Evolutionary conservation across 2,329 filamentous ascomycete genomes (phyloP).

Genomic region (Onygena corvina): DNA sequence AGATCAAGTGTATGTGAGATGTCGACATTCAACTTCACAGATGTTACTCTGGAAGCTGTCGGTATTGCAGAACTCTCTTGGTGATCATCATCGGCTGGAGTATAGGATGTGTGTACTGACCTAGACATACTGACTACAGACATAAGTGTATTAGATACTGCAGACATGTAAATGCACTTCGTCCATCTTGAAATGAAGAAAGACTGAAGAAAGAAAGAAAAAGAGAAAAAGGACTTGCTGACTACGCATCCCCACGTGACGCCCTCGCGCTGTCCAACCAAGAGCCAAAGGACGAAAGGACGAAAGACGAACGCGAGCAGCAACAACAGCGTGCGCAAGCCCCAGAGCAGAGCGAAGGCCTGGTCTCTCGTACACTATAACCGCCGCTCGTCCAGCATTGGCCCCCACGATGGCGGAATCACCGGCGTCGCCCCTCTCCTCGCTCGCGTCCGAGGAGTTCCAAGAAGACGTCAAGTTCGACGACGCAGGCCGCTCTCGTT

Average conservation of each 20-base stretch:
- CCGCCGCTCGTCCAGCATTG: not conserved
- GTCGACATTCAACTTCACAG: conserved; percentile 36
- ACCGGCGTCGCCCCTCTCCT: conserved; percentile 52
- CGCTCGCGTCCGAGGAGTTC: conserved; percentile 52
- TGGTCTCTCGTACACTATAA: too few relatives aligned
- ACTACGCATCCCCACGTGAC: not conserved
- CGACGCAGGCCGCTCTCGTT: conserved; percentile 36
- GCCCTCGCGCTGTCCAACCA: not conserved
- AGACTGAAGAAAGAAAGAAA: conserved; percentile 5
- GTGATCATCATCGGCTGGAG: conserved; percentile 25
- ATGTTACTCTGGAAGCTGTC: conserved; percentile 32
- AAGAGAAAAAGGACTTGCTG: not conserved
- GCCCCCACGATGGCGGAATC: conserved; percentile 39
- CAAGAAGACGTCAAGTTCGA: conserved; percentile 46
- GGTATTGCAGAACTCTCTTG: conserved; percentile 37
- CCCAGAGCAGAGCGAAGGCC: too few relatives aligned
- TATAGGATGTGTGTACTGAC: not conserved
- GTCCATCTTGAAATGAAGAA: too few relatives aligned
- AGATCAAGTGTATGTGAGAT: conserved; percentile 37
- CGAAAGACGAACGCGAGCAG: too few relatives aligned
- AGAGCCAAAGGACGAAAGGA: too few relatives aligned
- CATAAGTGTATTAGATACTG: not conserved
- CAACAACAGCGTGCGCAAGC: too few relatives aligned
- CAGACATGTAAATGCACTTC: too few relatives aligned
- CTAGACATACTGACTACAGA: too few relatives aligned